Base-by-base conservation (phyloP, 352 stramenopile genomes). In the Pythium pyrilobum region DNA sequence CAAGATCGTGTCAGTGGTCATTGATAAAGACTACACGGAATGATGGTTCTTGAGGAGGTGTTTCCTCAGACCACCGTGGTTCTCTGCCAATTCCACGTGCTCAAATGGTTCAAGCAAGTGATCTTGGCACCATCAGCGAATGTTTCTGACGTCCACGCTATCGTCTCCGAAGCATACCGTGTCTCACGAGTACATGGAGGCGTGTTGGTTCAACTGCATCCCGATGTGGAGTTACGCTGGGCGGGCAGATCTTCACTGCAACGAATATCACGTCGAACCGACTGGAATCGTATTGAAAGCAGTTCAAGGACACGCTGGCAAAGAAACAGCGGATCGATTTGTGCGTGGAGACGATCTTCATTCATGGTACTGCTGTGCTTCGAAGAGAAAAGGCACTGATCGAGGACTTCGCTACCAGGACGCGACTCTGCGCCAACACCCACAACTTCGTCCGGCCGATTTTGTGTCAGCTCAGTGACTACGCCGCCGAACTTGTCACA, bases 21-120 rank as follows among this genome's bases (percentile, higher is more conserved):
- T 71, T n/a, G 62, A 67, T 39, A 71, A 71, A 27, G 62, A 71
- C 29, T 62, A 58, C 16, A 56, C 10, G 1, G 62, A 67, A 18
- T 71, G 52, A 49, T 2, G 12, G 34, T 60, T 0, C 34, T 60
- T 2, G 18, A 60, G 1, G 23, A 52, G 5, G 27, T 46, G 3
- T 46, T 67, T 45, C 52, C 47, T 2, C 1, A 31, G 4, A 28
- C 51, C 2, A 20, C 28, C 8, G 42, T 66, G 0, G 13, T 66
- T 0, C 43, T 71, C 12, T 67, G 56, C 41, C 34, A 59, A 5
- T 71, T 66, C 29, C 57, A 71, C 21, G 53, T 54, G 3, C 31
- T 61, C 2, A 61, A 54, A 27, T 61, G 43, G 43, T 54, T 61
- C 37, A 48, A 54, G 28, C 27, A 28, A 8, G 53, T 48, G 10